Conservation (phyloP, 192 early-diverging fungal genomes). For the Phycomyces blakesleeanus region DNA sequence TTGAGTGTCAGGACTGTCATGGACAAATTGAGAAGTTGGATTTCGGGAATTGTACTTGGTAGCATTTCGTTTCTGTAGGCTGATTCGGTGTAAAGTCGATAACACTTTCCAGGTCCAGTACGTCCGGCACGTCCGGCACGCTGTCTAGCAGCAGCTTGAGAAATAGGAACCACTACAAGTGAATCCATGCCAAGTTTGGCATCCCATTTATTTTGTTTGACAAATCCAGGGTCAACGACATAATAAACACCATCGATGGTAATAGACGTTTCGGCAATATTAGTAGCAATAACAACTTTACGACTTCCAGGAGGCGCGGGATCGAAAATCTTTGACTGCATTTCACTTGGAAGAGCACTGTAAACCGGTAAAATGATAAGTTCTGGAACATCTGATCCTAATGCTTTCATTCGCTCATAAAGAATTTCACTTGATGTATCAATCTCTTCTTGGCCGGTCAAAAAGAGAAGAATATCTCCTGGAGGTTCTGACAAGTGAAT, state of each 20-base stretch:
- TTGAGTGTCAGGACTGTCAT: conserved; percentile 91
- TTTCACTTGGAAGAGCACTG: conserved; percentile 87
- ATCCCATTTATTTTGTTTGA: conserved; percentile 96
- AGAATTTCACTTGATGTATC: conserved; percentile 76
- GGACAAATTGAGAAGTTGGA: conserved; percentile 92
- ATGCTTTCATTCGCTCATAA: conserved; percentile 67
- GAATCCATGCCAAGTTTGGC: conserved; percentile 97
- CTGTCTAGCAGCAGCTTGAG: conserved; percentile 92
- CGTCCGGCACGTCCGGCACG: conserved; percentile 96
- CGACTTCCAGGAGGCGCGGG: conserved; percentile 75
- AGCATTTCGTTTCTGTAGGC: conserved; percentile 94
- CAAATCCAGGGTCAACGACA: conserved; percentile 94
- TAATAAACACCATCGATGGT: conserved; percentile 98
- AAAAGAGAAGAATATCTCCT: conserved; percentile 92
- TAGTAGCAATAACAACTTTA: conserved; percentile 95
- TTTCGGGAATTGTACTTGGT: conserved; percentile 93
- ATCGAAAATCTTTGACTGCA: conserved; percentile 96
- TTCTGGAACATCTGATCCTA: conserved; percentile 65
- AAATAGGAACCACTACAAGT: conserved; percentile 88
- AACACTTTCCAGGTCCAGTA: conserved; percentile 93
- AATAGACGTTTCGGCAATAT: conserved; percentile 98
- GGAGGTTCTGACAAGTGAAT: conserved; percentile 92
- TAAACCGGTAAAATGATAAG: conserved; percentile 92
- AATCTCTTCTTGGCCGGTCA: conserved; percentile 99
- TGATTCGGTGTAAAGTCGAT: conserved; percentile 89